Conservation (phyloP, 257 asterid species). For the Scutellaria minor region DNA sequence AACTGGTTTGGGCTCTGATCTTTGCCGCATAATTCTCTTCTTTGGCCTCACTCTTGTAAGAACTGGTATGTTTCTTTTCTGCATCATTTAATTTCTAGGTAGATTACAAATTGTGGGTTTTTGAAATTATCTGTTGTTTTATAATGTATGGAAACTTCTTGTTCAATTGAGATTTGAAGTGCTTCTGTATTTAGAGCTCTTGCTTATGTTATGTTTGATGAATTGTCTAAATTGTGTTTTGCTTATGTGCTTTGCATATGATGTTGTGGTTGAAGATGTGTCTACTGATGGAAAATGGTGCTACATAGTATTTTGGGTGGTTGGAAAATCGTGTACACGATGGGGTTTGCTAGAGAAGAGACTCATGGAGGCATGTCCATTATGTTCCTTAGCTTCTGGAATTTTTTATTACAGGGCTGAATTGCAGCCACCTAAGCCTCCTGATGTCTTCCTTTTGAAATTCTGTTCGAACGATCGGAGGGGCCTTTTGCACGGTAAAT, state of each 20-base stretch:
- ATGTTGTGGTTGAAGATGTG: constrained; percentile 59
- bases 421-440: constrained; percentile 64
- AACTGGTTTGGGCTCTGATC: constrained; percentile 90
- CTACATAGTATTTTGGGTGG: constrained; percentile 83
- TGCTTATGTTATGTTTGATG: background rate
- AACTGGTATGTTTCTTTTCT: constrained; percentile 57
- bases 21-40: constrained; percentile 86
- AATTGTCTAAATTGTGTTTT: background rate
- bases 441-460: constrained; percentile 85
- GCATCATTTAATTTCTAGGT: background rate
- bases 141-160: background rate
- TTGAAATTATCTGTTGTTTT: background rate
- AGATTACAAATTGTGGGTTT: background rate
- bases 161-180: background rate
- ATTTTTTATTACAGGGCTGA: constrained; percentile 55
- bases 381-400: constrained; percentile 67
- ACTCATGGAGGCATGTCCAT: constrained; percentile 82
- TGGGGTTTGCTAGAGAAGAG: constrained; percentile 84
- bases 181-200: background rate
- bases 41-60: constrained; percentile 76
- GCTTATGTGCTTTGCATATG: background rate
- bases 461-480: constrained; percentile 63
- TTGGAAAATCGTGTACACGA: constrained; percentile 61
- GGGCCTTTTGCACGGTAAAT: constrained; percentile 90
- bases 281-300: constrained; percentile 97